Base-by-base conservation (phyloP, 257 asterid species). In the Salvia miltiorrhiza region DNA sequence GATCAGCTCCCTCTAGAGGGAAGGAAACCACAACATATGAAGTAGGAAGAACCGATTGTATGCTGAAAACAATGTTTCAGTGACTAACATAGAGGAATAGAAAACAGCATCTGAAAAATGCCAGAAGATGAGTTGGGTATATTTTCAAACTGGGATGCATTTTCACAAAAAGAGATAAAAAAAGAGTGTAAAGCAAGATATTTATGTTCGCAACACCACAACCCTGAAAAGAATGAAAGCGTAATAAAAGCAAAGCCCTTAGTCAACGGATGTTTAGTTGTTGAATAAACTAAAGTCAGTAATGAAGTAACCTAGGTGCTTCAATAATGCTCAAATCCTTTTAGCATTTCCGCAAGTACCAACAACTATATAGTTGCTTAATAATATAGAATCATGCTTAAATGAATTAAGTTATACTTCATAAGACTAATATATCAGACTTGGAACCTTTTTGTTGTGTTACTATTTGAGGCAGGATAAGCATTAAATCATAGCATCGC, bases 391-490 rank as follows among this genome's bases (percentile, higher is more conserved):
- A 6, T 49, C 55, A 35, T 35, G 50, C 50, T 52, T 14, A 33
- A 49, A 50, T 67, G 53, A 20, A n/a, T 48, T 11, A 48, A 17
- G 9, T 47, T n/a, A n/a, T 47, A n/a, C 26, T 16, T 48, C 54
- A 16, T 7, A 16, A 48, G 24, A 17, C 23, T 48, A 48, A 48
- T 48, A 17, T 17, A 19, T 17, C 54, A 16, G 54, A 35, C 50
- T 26, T 14, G 2, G 10, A 20, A 47, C 9, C 5, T 48, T 14
- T 50, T 52, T 63, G n/a, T 45, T 45, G n/a, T 45, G 24, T 20
- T 67, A 35, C 48, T 52, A 52, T 14, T 28, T 58, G 60, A 70
- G 49, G 53, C 53, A 32, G 68, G 48, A 33, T 44, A 59, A 57
- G 40, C 39, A 26, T 6, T 44, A 45, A 23, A 58, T 57, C 23